These are phyloP conservation scores for Notholithocarpus densiflorus DNA, from an alignment of 306 rosid species.

Conservation along the genomic window DNA sequence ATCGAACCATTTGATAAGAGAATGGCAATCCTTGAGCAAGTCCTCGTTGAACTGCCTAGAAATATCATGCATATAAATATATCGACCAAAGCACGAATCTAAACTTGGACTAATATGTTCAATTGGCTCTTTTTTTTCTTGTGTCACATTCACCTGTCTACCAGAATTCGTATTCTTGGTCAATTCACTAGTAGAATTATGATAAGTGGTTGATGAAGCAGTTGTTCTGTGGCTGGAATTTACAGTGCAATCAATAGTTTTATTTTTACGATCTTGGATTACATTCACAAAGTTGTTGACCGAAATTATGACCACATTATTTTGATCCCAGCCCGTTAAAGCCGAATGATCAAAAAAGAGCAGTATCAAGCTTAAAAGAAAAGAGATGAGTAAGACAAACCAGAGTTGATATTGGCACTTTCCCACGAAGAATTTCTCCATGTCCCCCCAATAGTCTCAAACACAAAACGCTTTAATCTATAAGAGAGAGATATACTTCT, in stretches of 20 bases:
- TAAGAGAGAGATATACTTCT: no score
- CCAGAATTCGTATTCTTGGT: neutral
- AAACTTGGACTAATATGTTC: neutral
- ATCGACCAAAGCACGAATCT: constrained; percentile 42
- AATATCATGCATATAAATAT: constrained; percentile 44
- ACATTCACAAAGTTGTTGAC: constrained; percentile 16
- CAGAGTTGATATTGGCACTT: constrained; percentile 32
- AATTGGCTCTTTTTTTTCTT: neutral
- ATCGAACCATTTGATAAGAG: constrained; percentile 36
- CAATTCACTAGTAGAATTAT: neutral
- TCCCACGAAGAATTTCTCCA: constrained; percentile 11
- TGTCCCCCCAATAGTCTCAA: neutral
- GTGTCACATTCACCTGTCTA: neutral
- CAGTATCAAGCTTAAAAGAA: constrained; percentile 20
- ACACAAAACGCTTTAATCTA: neutral
- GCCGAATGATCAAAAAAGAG: constrained; percentile 31
- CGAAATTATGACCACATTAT: constrained; percentile 11
- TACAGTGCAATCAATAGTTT: neutral
- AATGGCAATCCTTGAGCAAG: constrained; percentile 37
- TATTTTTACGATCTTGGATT: neutral
- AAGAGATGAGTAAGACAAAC: constrained; percentile 35
- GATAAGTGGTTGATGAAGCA: neutral
- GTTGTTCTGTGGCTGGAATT: neutral
- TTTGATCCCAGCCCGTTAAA: constrained; percentile 3
- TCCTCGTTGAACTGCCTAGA: constrained; percentile 48